Percentiles rank a stretch among this genome's conserved stretches.
Evolutionary conservation across 352 stramenopile genomes (phyloP).

Genomic region (Globisporangium spiculum): DNA sequence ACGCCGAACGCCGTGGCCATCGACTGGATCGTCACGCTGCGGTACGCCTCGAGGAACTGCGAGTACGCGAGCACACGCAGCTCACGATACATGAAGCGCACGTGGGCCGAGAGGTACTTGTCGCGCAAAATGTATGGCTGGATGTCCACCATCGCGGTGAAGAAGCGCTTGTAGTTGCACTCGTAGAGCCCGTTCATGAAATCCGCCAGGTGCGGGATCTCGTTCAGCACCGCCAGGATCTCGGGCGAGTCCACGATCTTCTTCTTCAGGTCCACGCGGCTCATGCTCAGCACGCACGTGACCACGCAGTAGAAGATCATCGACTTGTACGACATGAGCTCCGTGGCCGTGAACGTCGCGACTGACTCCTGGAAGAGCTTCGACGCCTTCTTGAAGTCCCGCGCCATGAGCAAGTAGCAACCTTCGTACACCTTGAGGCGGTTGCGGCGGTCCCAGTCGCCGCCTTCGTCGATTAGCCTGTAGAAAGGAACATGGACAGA

Average conservation of each 20-base stretch:
- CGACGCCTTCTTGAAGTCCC: conserved; percentile 93
- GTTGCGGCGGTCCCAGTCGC: conserved; percentile 99
- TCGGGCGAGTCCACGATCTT: conserved; percentile 98
- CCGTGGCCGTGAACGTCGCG: conserved; percentile 97
- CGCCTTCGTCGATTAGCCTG: conserved; percentile 91
- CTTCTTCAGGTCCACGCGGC: conserved; percentile 95
- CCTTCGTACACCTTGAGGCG: conserved; percentile 98
- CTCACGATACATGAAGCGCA: conserved; percentile 94
- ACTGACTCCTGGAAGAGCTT: conserved; percentile 95
- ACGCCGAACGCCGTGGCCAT: conserved; percentile 98
- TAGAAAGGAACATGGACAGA: neutral
- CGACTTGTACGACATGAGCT: conserved; percentile 96
- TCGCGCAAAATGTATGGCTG: conserved; percentile 86
- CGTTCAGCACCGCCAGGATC: conserved; percentile 87
- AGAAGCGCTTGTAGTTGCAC: conserved; percentile 98
- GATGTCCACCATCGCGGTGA: conserved; percentile 89
- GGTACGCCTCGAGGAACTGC: conserved; percentile 98
- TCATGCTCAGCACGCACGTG: conserved; percentile 93
- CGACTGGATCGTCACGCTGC: conserved; percentile 93
- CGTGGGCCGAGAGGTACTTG: conserved; percentile 93
- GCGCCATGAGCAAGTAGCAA: conserved; percentile 89
- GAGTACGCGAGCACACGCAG: conserved; percentile 96
- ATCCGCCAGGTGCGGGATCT: conserved; percentile 78
- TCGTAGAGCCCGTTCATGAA: conserved; percentile 96
- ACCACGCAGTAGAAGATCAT: conserved; percentile 98